Evolutionary conservation across 1,139 yeast species (phyloP), one percentile per base, ranked within the genome.

Genomic region (Geotrichum fermentans): DNA sequence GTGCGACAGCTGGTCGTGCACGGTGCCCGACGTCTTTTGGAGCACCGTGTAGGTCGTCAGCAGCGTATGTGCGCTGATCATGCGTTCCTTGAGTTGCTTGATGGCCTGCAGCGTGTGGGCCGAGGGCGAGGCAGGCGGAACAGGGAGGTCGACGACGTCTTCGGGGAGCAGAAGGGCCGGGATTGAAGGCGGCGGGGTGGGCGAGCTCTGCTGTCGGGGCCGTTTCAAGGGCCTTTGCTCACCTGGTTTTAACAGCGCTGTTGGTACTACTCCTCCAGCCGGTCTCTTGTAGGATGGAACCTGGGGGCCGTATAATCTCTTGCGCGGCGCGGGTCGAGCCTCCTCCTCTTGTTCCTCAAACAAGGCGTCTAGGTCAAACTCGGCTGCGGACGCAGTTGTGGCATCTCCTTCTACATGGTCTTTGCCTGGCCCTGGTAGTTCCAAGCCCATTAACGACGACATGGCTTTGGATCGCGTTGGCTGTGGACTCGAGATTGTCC

Each of bases 41-140:
- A 51, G 40, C 1, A 38, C 49, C 4, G 50, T 34, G 42, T 51
- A 46, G 10, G 52, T 43, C 4, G 54, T 45, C 32, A 51, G 38
- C 2, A 51, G 46, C 11, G 40, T 41, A 26, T 45, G 50, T 2
- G 54, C 45, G 5, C 45, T 37, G 7, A 49, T 40, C 48, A 46
- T 43, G 29, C 37, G 48, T 17, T 26, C 16, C 30, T 47, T 50
- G 33, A 50, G 14, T 4, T 32, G 34, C 18, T 22, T 21, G 17
- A 38, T 37, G 28, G 39, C 6, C 3, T 4, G 24, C n/a, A 21
- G 28, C 8, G 28, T 36, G 24, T 13, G n/a, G 24, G 26, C 26
- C 16, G n/a, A 21, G 28, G 10, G 28, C 8, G 22, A 16, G 21
- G 24, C 10, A 17, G 4, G 13, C 11, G 22, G 17, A 17, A 24